Base-by-base conservation (phyloP, 805 yeast genomes). In the Metschnikowia kunwiensis region DNA sequence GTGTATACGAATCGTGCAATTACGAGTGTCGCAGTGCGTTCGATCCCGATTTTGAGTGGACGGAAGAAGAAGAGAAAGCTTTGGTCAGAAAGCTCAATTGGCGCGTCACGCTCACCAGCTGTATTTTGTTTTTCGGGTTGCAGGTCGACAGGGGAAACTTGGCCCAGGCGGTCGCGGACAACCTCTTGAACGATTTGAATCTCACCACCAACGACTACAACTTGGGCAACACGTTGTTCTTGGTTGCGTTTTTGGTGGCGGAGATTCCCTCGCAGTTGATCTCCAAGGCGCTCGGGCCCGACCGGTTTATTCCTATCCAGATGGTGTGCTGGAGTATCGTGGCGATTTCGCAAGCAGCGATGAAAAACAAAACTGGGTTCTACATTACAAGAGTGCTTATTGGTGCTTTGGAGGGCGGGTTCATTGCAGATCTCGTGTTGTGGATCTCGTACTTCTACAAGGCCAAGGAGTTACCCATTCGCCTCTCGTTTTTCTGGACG, bases 381-480 rank as follows among this genome's bases (percentile, higher is more conserved):
- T 64, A 58, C 38, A 63, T 61, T 7, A 67, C 77, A 4, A 61
- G 85, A 42, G 72, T 73, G 0, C 60, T 77, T 5, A 50, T 78
- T 27, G 86, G 82, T 1, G 49, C 71, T 3, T 54, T 75, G n/a
- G 80, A 81, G 54, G 86, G 86, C 38, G 86, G 87, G 0, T 55
- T 70, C 27, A 80, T 82, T 36, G 80, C 75, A 0, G 75, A 71
- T 11, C 57, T 66, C 39, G 52, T 48, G 5, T 38, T 80, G 31
- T 82, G 82, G 78, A 60, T 82, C 55, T 73, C 82, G 2, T 82
- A 80, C 56, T 82, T 80, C 58, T 82, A 75, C 60, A 81, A 77
- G 7, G 52, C 73, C 20, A 55, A 64, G 19, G 87, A 82, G 55
- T 62, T 82, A 12, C 68, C 84, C 1, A 55, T 77, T 16, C 62